Evolutionary conservation across 495 filamentous ascomycete genomes (phyloP), one percentile per base, ranked within the genome.

Genomic region (Daldinia grandis): DNA sequence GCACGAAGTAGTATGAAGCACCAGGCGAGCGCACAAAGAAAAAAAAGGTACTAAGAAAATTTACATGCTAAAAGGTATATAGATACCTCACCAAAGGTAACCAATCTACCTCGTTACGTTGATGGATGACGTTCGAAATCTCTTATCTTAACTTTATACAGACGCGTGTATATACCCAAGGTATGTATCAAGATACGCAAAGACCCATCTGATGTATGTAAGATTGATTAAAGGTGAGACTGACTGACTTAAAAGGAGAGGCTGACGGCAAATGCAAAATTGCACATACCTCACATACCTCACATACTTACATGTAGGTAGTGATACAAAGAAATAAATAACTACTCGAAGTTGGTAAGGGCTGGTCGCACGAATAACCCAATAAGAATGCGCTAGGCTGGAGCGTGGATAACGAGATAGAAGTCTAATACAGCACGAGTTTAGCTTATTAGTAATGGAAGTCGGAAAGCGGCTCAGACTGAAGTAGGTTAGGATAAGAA

Each of bases 361-460:
- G 25, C n/a, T 28, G 12, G 57, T 50, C 40, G 55, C 54, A 63
- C 47, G 40, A 60, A 54, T 31, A 64, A 58, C 4, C 69, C 69
- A 72, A 68, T 72, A 24, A 15, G 60, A 63, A 62, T 47, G 37
- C 49, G 3, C 47, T 42, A 58, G 64, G 24, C 21, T 17, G 50
- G 49, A 61, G 38, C 64, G 69, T 68, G 69, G 60, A 68, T 31
- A 51, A 47, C 38, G 49, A n/a, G 30, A 57, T 24, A 66, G 50
- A 49, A 47, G 51, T 62, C 62, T 68, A 69, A 60, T 54, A 69
- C 51, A 62, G 61, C 57, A 66, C 27, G 27, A 66, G 65, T 58
- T 58, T 68, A 58, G 51, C 14, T 66, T 57, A 55, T 69, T 73
- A 73, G 58, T 73, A 73, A 68, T 73, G 12, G 49, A 19, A 44